Percentiles rank a stretch among this genome's conserved stretches.
Evolutionary conservation across 2,329 filamentous ascomycete genomes (phyloP).

Genomic region (Colletotrichum nymphaeae): DNA sequence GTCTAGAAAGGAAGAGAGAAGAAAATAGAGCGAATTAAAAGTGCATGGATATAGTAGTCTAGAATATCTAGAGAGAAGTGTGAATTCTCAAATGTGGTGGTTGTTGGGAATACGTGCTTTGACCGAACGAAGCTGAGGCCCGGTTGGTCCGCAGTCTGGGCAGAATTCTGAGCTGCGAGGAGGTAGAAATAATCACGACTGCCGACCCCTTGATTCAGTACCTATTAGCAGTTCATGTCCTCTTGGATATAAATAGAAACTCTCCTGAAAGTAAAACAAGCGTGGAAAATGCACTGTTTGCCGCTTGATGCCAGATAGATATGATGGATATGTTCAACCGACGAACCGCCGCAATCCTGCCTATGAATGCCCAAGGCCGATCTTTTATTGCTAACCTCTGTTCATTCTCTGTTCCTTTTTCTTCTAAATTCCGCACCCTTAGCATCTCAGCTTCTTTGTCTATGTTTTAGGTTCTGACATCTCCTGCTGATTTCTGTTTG

Average conservation of each 20-base stretch:
- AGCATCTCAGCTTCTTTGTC: neutral
- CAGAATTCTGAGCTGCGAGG: neutral
- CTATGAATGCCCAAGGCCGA: neutral
- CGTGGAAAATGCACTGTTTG: too few species aligned
- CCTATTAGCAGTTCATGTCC: neutral
- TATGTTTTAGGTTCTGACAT: too few species aligned
- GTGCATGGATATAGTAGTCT: neutral
- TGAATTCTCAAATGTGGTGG: neutral
- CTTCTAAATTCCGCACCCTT: neutral
- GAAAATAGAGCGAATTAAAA: fast-evolving
- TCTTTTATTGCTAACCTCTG: neutral
- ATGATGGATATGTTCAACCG: neutral
- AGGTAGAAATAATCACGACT: neutral
- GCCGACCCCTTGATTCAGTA: neutral
- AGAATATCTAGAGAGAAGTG: neutral
- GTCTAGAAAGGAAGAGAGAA: too few species aligned
- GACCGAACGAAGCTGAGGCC: neutral
- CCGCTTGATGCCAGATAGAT: too few species aligned
- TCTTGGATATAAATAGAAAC: neutral
- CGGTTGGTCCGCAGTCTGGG: neutral
- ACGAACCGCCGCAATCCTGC: neutral
- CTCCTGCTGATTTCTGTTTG: too few species aligned
- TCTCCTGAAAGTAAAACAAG: too few species aligned
- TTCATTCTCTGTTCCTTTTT: too few species aligned
- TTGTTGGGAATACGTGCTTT: neutral